Conservation (phyloP, 768 basidiomycete genomes). For the Mycena rosella region DNA sequence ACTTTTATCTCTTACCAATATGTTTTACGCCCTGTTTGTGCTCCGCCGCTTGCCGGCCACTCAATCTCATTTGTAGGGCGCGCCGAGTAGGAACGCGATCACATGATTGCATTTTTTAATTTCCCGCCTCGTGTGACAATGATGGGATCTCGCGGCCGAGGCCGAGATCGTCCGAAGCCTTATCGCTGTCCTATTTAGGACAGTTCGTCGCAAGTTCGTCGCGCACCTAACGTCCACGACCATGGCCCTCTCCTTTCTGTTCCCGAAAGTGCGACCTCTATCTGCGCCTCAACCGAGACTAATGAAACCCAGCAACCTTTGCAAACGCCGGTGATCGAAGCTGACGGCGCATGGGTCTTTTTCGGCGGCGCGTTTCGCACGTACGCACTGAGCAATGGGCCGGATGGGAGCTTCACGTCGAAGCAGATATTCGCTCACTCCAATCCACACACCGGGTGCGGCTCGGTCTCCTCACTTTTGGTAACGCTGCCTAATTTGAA, state of each 20-base stretch:
- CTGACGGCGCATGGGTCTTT: constrained; percentile 44
- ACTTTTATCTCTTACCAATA: too few species aligned
- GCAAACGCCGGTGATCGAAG: constrained; percentile 37
- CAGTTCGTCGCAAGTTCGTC: neutral
- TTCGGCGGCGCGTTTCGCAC: constrained; percentile 44
- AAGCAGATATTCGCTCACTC: constrained; percentile 41
- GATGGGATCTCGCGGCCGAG: neutral
- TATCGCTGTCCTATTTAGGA: neutral
- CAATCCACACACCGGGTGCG: constrained; percentile 41
- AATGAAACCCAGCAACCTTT: constrained; percentile 31
- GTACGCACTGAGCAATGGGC: constrained; percentile 34
- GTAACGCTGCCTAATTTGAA: neutral
- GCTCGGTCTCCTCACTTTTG: neutral
- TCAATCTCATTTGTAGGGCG: too few species aligned
- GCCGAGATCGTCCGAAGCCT: neutral
- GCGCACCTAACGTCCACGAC: constrained; percentile 5
- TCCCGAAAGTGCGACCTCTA: constrained; percentile 36
- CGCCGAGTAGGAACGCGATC: too few species aligned
- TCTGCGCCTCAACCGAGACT: neutral
- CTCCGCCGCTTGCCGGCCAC: too few species aligned
- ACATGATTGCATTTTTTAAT: too few species aligned
- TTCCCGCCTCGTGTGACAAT: too few species aligned
- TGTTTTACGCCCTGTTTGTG: too few species aligned
- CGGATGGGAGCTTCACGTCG: constrained; percentile 38
- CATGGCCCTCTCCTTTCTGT: constrained; percentile 40